Evolutionary conservation across 768 basidiomycete genomes (phyloP).

Genomic region (Kwoniella mangroviensis): DNA sequence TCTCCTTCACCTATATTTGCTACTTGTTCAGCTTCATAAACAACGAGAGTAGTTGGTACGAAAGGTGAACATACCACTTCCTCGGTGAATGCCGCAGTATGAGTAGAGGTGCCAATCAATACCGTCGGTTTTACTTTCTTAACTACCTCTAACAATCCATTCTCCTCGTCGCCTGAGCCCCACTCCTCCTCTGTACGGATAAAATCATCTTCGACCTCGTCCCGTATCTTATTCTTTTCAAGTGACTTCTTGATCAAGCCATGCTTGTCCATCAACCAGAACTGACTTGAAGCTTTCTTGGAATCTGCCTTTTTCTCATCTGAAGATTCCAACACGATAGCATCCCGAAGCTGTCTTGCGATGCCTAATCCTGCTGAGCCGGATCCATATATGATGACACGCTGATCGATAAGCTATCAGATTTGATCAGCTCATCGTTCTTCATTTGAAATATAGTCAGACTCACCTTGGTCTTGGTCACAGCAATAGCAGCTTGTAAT

Average conservation of each 20-base stretch:
- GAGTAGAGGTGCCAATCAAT: slow-evolving; percentile 81
- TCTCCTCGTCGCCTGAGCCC: slow-evolving; percentile 53
- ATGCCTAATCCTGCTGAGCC: slow-evolving; percentile 76
- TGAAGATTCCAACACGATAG: slow-evolving; percentile 63
- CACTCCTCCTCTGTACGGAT: slow-evolving; percentile 63
- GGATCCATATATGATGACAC: slow-evolving; percentile 77
- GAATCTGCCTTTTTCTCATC: slow-evolving; percentile 59
- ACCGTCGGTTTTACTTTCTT: slow-evolving; percentile 76
- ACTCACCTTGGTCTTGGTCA: slow-evolving; percentile 68
- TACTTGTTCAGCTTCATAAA: not conserved
- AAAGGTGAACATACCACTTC: slow-evolving; percentile 63
- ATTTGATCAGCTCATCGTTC: not conserved
- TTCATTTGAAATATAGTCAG: not conserved
- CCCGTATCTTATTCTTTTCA: slow-evolving; percentile 56
- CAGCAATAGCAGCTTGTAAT: slow-evolving; percentile 51
- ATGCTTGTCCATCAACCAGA: slow-evolving; percentile 74
- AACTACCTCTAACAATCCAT: slow-evolving; percentile 69
- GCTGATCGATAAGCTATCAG: slow-evolving; percentile 70
- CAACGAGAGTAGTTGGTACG: not conserved
- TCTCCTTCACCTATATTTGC: slow-evolving; percentile 53
- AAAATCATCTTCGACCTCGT: slow-evolving; percentile 65
- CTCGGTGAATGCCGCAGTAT: slow-evolving; percentile 75
- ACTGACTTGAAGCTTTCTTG: slow-evolving; percentile 68
- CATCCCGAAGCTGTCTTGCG: slow-evolving; percentile 71
- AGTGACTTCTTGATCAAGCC: slow-evolving; percentile 68